Evolutionary conservation across 2,329 filamentous ascomycete species (phyloP).

Genomic region (Fusarium avenaceum): DNA sequence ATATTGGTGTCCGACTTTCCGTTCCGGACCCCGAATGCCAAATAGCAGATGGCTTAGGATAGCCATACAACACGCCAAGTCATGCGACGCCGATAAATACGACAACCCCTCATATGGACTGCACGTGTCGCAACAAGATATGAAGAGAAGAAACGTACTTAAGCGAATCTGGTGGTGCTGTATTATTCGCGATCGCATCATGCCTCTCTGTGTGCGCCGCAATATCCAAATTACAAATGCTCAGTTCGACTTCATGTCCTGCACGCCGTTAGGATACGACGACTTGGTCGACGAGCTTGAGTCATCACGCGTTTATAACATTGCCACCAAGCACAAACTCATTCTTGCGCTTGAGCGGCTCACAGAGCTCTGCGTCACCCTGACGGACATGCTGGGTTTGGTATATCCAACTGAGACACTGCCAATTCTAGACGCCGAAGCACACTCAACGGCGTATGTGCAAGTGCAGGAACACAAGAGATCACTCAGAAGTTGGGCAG

Average conservation of each 20-base stretch:
- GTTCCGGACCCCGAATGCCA: conserved; percentile 23
- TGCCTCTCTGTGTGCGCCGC: conserved; percentile 37
- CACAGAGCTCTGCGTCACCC: conserved; percentile 30
- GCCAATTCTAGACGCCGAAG: conserved; percentile 17
- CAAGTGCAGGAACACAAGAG: conserved; percentile 33
- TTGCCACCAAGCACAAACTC: conserved; percentile 39
- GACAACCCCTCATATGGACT: neutral
- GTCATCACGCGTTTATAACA: conserved; percentile 34
- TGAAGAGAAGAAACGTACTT: conserved; percentile 22
- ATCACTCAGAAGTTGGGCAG: conserved; percentile 23
- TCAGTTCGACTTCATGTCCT: conserved; percentile 33
- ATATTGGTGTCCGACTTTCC: conserved; percentile 42
- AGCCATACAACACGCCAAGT: conserved; percentile 31
- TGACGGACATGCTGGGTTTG: conserved; percentile 37
- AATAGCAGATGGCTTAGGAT: conserved; percentile 41
- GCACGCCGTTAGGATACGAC: conserved; percentile 29
- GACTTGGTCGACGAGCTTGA: conserved; percentile 40
- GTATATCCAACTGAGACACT: conserved; percentile 35
- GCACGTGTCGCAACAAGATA: conserved; percentile 13
- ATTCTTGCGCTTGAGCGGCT: conserved; percentile 30
- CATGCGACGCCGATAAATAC: conserved; percentile 32
- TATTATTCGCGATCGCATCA: conserved; percentile 39
- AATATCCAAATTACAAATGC: conserved; percentile 35
- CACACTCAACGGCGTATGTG: conserved; percentile 25
- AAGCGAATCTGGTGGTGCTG: conserved; percentile 44